phyloP scores from a whole-genome alignment of 140 eudicot species.

The Bidens hawaiensis region DNA sequence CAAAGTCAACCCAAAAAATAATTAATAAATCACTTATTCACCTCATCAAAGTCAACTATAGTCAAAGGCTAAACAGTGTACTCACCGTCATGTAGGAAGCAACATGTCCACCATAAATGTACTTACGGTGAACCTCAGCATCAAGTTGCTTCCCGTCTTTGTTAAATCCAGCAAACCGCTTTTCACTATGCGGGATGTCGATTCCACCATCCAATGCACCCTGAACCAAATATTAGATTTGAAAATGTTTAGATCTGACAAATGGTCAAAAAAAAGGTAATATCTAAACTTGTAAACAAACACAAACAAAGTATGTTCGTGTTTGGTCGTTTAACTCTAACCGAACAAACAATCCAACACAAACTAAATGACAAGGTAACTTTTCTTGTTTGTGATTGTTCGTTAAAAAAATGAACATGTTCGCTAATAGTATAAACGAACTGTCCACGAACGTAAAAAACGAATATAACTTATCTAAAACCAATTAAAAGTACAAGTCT shows the following conservation, averaged over 20 bases:
- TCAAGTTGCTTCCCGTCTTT: conserved; percentile 37
- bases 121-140: conserved; percentile 37
- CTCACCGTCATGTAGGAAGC: conserved; percentile 32
- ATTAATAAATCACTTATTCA: background rate
- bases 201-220: conserved; percentile 44
- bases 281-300: too few species aligned
- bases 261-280: too few species aligned
- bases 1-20: background rate
- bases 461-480: too few species aligned
- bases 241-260: background rate
- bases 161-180: conserved; percentile 16
- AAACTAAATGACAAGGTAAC: too few species aligned
- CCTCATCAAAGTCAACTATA: background rate
- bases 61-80: background rate
- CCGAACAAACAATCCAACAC: too few species aligned
- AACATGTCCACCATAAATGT: conserved; percentile 38
- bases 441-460: too few species aligned
- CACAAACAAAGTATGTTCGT: too few species aligned
- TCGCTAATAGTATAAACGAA: too few species aligned
- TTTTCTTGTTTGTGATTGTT: too few species aligned
- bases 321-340: too few species aligned
- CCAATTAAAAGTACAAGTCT: too few species aligned
- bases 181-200: conserved; percentile 40
- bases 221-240: conserved; percentile 6
- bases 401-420: too few species aligned